Base-by-base conservation (phyloP, 257 asterid species). In the Henckelia pumila region DNA sequence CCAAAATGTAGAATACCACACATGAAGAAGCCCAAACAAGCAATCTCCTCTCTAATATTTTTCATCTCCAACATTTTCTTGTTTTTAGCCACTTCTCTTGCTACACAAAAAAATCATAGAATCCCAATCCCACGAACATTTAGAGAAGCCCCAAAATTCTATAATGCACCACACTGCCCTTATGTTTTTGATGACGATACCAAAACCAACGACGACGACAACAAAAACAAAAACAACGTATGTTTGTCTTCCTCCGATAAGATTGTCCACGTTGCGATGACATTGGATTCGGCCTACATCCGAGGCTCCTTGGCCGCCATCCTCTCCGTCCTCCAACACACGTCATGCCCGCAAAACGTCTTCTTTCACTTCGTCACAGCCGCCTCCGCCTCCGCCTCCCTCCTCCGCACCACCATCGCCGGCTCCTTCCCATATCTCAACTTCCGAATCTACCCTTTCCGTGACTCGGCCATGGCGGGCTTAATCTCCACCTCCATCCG, bases 1-100 rank as follows among this genome's bases (percentile, higher is more conserved):
- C 62, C 71, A 74, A 68, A 70, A 69, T 75, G 84, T 76, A 72
- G 73, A 61, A 53, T 10, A 71, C 85, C 22, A 76, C 56, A 40
- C 70, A 64, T 64, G 68, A 75, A 70, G 72, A 69, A 57, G 63
- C 63, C 73, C 33, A 69, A 50, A 47, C 67, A 19, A 58, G 22
- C 19, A 57, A 3, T 68, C 44, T 37, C 20, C 19, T 28, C 8
- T 63, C 75, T 77, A 8, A n/a, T n/a, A n/a, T 14, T 14, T 44
- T 44, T 44, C 16, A 5, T 20, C 14, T 14, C 16, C 7, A 13
- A 7, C 53, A 4, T 7, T 44, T 44, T 6, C 20, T 44, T 44
- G 20, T 16, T 44, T 44, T 20, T 44, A 14, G 20, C 53, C 20
- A 44, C 53, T 44, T 44, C 19, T 44, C 20, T 44, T 44, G 53